These are phyloP conservation scores for Nyctanthes arbortristis DNA, from an alignment of 257 asterid species.

Conservation along the genomic window DNA sequence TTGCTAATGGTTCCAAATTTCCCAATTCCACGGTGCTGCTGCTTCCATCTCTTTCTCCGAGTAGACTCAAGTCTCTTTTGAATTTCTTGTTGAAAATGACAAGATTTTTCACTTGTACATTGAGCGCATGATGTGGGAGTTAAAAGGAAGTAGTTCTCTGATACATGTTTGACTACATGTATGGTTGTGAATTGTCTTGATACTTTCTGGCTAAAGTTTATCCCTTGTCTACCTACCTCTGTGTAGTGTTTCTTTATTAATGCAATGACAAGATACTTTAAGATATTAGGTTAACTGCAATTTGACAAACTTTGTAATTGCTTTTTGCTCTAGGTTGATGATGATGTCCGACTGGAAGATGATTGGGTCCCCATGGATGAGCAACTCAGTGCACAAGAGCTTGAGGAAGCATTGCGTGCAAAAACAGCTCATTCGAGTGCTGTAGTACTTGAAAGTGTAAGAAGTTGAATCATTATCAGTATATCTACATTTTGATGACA, in stretches of 20 bases:
- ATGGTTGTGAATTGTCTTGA: neutral
- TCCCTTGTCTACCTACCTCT: neutral
- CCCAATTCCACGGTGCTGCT: conserved; percentile 4
- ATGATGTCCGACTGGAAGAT: conserved; percentile 90
- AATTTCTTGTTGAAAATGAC: conserved; percentile 12
- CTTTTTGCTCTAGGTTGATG: conserved; percentile 65
- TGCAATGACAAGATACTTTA: conserved; percentile 4
- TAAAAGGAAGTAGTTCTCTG: neutral
- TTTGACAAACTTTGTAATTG: conserved; percentile 20
- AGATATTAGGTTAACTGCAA: conserved; percentile 18
- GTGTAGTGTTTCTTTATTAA: neutral
- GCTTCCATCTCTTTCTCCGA: neutral
- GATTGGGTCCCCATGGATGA: conserved; percentile 98
- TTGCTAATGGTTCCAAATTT: conserved; percentile 14
- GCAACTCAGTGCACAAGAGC: conserved; percentile 62
- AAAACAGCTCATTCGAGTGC: conserved; percentile 96
- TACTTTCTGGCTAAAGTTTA: neutral
- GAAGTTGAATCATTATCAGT: conserved; percentile 22
- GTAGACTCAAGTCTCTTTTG: neutral
- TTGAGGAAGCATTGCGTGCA: conserved; percentile 76
- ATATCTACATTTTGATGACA: conserved; percentile 4
- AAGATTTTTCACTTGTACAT: neutral
- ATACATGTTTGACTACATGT: conserved; percentile 1
- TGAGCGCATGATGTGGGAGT: neutral
- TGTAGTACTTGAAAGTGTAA: conserved; percentile 91